Base-by-base conservation (phyloP, 2,329 filamentous ascomycete genomes). In the Ophiostoma himal-ulmi region DNA sequence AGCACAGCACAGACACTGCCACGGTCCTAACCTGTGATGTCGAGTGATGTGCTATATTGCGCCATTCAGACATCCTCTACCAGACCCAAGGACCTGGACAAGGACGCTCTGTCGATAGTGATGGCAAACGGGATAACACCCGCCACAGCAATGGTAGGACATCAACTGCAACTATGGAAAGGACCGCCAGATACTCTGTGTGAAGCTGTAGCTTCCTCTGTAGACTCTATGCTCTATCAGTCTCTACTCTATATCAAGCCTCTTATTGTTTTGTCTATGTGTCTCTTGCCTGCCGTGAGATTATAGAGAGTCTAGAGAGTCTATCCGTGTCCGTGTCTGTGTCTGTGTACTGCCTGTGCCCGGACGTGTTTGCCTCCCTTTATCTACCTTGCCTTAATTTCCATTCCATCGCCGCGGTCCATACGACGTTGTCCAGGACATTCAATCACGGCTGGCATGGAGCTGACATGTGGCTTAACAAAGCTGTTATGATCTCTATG, bases 371-470 rank as follows among this genome's bases (percentile, higher is more conserved):
- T 48, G 44, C 44, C 52, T 54, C 20, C 48, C 20, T 13, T 57
- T 57, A 57, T 57, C n/a, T 57, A 57, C 52, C n/a, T 57, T 17
- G 52, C 52, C 52, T n/a, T 57, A 57, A 57, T 57, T 62, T 62
- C 57, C 57, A 62, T 62, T 34, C 26, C 57, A 62, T 20, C 26
- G 57, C 57, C 57, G 57, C 57, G 57, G 57, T 62, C 26, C 26
- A 62, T 34, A 57, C 52, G 52, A 57, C 52, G 52, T 57, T 57
- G 52, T 57, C 44, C 37, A 20, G n/a, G 44, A 48, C 41, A 20
- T 39, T 10, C 37, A 10, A 3, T 39, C 10, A 13, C 6, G n/a
- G 20, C 52, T 22, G 52, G 30, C 30, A 30, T 30, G 30, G 10
- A 5, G 52, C 22, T 57, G 52, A 13, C 52, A 57, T 57, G 52